phyloP scores from a whole-genome alignment of 371 early-diverging fungal genomes.

The Mucor velutinosus region DNA sequence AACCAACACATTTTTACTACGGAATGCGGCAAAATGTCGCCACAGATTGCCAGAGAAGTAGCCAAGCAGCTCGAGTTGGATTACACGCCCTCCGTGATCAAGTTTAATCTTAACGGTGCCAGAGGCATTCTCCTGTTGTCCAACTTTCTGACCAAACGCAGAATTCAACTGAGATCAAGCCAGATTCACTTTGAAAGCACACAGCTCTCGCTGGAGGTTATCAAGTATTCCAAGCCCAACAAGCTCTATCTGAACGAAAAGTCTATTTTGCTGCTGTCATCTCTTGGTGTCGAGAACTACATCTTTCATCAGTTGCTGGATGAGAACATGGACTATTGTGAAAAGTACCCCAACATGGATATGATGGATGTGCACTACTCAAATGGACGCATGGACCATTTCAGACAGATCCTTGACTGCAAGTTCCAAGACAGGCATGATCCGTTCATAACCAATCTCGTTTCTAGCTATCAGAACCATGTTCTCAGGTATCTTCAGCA shows the following conservation, averaged over 20 bases:
- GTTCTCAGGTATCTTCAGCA: conserved; percentile 58
- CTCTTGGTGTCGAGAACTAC: conserved; percentile 56
- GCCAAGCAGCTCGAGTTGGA: conserved; percentile 28
- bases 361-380: conserved; percentile 50
- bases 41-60: conserved; percentile 44
- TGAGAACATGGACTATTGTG: conserved; percentile 33
- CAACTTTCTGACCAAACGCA: conserved; percentile 23
- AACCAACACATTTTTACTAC: conserved; percentile 63
- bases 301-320: conserved; percentile 48
- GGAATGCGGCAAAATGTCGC: conserved; percentile 73
- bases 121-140: conserved; percentile 66
- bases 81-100: conserved; percentile 69
- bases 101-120: conserved; percentile 74
- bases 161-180: conserved; percentile 57
- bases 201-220: conserved; percentile 56
- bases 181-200: conserved; percentile 65
- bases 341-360: conserved; percentile 32
- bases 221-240: conserved; percentile 38
- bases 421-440: conserved; percentile 53
- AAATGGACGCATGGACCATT: conserved; percentile 23
- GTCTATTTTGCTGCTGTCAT: conserved; percentile 59
- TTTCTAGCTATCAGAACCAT: conserved; percentile 48
- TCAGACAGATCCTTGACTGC: conserved; percentile 41
- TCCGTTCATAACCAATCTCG: conserved; percentile 55
- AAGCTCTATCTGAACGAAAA: conserved; percentile 66